Evolutionary conservation across 179 eudicot species (phyloP), one percentile per base, ranked within the genome.

Genomic region (Silene coronaria): DNA sequence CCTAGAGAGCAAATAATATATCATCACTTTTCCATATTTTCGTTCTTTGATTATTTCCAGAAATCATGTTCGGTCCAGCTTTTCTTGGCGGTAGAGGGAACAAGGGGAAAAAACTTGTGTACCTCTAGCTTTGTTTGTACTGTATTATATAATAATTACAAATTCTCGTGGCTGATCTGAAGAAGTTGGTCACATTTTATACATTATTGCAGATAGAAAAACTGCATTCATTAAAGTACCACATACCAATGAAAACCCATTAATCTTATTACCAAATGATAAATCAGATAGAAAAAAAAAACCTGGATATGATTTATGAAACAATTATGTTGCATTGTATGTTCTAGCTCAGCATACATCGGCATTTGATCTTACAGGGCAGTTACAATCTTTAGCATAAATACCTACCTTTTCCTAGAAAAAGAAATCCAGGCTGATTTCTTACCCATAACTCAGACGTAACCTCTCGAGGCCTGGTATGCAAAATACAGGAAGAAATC

Each of bases 401-500:
- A 46, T 46, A 69, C 14, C 58, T 69, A 69, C 32, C 58, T 46
- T 45, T 9, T 21, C 72, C 23, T 46, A 55, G 36, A n/a, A 45
- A 67, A 67, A 12, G 53, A 22, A 36, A 21, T 21, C 16, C 21
- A 23, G 32, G 13, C 34, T 72, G 19, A n/a, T 13, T 42, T 22
- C 42, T 73, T 42, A 28, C 66, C 48, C 66, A 70, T 60, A 42
- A 5, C 30, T 69, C 59, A 22, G 73, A 69, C 14, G 24, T 13
- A 48, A 69, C 34, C 21, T 28, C 58, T 22, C 17, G 1, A 32
- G 61, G n/a, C 21, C 53, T 53, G 24, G 58, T 75, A 66, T 80
- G 72, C 73, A 71, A 76, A 76, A 70, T 70, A 42, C 46, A 26
- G 19, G 72, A 79, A 28, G 48, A 71, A 61, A 27, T 5, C 46